A percentile compares a stretch with the other conserved stretches of the same genome.
phyloP scores from a whole-genome alignment of 139 green algal genomes.

The Astrephomene gubernaculifera region DNA sequence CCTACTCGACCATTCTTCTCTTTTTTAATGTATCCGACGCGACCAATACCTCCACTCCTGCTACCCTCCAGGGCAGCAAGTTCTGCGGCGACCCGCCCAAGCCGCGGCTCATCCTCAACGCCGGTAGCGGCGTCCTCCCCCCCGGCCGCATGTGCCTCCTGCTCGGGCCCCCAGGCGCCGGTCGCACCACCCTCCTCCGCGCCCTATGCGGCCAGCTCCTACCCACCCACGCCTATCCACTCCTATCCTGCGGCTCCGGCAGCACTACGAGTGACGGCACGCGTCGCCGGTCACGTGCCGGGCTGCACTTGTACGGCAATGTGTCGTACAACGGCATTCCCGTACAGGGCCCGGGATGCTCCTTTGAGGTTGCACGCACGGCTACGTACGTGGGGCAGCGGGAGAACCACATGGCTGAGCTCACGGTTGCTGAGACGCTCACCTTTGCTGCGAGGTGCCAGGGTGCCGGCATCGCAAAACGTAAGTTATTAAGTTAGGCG shows the following conservation, averaged over 20 bases:
- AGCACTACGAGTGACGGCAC: no score
- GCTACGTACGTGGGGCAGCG: conserved; percentile 66
- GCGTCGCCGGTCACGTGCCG: no score
- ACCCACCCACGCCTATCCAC: no score
- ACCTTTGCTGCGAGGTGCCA: conserved; percentile 53
- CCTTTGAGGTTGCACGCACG: conserved; percentile 60
- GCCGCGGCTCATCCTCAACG: conserved; percentile 13
- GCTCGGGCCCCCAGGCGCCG: conserved; percentile 75
- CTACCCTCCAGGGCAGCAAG: no score
- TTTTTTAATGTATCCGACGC: no score
- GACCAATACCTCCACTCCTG: no score
- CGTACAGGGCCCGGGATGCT: not conserved
- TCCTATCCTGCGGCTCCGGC: no score
- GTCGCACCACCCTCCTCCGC: conserved; percentile 77
- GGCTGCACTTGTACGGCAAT: conserved; percentile 15
- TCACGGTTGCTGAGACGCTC: conserved; percentile 67
- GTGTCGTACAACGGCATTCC: conserved; percentile 55
- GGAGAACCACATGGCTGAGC: conserved; percentile 63
- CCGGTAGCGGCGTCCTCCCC: conserved; percentile 40
- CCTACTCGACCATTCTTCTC: no score
- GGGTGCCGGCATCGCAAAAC: not conserved
- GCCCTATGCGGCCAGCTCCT: conserved; percentile 71
- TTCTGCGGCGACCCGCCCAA: not conserved
- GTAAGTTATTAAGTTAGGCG: not conserved
- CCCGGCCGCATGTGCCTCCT: conserved; percentile 69